Evolutionary conservation across 163 green algal genomes (phyloP), one percentile per base, ranked within the genome.

Genomic region (Chlamydomonas reinhardtii): DNA sequence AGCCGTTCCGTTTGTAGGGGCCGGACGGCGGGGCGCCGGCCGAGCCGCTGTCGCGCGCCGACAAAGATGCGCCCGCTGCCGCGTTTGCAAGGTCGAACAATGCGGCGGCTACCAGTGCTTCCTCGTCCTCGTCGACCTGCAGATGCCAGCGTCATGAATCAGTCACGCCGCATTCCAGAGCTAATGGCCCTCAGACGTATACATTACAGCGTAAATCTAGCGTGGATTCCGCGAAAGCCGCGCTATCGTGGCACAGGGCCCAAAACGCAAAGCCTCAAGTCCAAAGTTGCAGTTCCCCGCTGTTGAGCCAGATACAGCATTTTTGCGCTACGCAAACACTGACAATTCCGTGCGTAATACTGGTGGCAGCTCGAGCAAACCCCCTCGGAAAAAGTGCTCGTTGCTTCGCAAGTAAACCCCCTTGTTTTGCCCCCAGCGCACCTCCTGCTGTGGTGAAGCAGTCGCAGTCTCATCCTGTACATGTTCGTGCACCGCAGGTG

Each of bases 21-120:
- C 59, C 59, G 27, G 62, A 3, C 27, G 27, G 24, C 12, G 27
- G 25, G 62, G 24, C 27, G 15, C 56, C 74, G 29, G 48, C 73
- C 14, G n/a, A 4, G 64, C n/a, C 35, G 31, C 62, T 37, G 16
- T 39, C 31, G 27, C 39, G 27, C 39, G 37, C 62, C 64, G 17
- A 17, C 25, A 35, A 19, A 4, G 35, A 20, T 27, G 72, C 43
- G 39, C 56, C 61, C 9, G 34, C 64, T 29, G 76, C 27, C 24
- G 68, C 79, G 34, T 85, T 85, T 3, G 68, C 68, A 24, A 85
- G 73, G 54, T 85, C 73, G 16, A 85, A 74, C 3, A 85, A 56
- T 12, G 79, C 79, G 0, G 69, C 79, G 0, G 79, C 79, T 11
- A 85, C 69, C 2, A 85, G 79, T 9, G 79, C 79, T 34, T 85